A percentile compares a stretch with the other conserved stretches of the same genome.
phyloP scores from a whole-genome alignment of 1,284 basidiomycete genomes.

The Irpex sp. region DNA sequence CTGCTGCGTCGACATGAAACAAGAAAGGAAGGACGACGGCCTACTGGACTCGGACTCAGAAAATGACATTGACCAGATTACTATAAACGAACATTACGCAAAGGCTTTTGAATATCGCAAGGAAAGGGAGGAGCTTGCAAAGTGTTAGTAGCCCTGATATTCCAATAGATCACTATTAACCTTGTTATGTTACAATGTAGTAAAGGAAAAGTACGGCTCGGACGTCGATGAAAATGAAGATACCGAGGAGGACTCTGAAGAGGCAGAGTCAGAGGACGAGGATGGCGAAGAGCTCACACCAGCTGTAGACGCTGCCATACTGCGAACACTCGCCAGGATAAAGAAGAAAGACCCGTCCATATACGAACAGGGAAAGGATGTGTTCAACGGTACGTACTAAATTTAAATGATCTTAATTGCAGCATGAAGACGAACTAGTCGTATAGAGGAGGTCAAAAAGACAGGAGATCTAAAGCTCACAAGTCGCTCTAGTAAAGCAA shows the following conservation, averaged over 20 bases:
- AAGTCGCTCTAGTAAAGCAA: slow-evolving; percentile 40
- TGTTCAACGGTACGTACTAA: slow-evolving; percentile 75
- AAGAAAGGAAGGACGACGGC: slow-evolving; percentile 14
- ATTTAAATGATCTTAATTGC: too few relatives aligned
- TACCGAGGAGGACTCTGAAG: slow-evolving; percentile 67
- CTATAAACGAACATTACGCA: slow-evolving; percentile 80
- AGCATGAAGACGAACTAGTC: not conserved
- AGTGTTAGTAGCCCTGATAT: slow-evolving; percentile 68
- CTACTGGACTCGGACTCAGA: slow-evolving; percentile 45
- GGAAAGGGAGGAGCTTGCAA: slow-evolving; percentile 78
- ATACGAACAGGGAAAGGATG: slow-evolving; percentile 66
- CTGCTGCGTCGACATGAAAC: slow-evolving; percentile 32
- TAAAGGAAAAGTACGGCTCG: slow-evolving; percentile 85
- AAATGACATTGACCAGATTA: slow-evolving; percentile 45
- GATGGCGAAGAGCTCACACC: slow-evolving; percentile 96
- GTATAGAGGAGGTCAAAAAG: slow-evolving; percentile 63
- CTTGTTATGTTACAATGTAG: slow-evolving; percentile 38
- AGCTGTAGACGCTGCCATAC: slow-evolving; percentile 91
- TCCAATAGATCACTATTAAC: too few relatives aligned
- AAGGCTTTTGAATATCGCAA: slow-evolving; percentile 81
- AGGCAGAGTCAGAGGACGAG: slow-evolving; percentile 87
- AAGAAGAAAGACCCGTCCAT: slow-evolving; percentile 82
- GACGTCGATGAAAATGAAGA: slow-evolving; percentile 52
- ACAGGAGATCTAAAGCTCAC: slow-evolving; percentile 28
- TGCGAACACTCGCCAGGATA: slow-evolving; percentile 88